Evolutionary conservation across 306 rosid species (phyloP), one percentile per base, ranked within the genome.

Genomic region (Lablab purpureus): DNA sequence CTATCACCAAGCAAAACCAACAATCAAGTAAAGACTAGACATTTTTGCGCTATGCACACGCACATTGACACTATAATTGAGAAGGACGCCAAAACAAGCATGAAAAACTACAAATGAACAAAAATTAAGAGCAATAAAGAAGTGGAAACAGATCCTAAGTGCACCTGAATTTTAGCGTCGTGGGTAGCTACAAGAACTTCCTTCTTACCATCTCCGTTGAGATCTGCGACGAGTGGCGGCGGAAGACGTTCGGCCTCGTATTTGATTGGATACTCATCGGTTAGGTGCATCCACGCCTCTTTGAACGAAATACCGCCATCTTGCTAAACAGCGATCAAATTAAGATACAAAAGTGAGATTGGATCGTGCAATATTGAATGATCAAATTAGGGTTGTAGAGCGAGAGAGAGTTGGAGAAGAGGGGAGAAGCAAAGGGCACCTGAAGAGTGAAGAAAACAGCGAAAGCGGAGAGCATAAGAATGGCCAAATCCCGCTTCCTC

Each of bases 401-500:
- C 19, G 78, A 55, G 68, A 40, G 78, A 55, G 47, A 11, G 25
- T 17, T 2, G 19, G 66, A 65, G 17, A 19, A 45, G 5, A 25
- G 15, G 65, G 64, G 14, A 13, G 36, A 11, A n/a, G 18, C 11
- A 1, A 1, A 55, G 13, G 65, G 21, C 14, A 95, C 99, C 92
- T 95, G 99, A 63, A 96, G 98, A 62, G 99, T 87, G 92, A 91
- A 96, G 89, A 96, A 96, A 80, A 96, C 90, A 55, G 99, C 99
- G 86, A 96, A 93, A 77, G 99, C 96, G 10, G 90, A 90, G 55
- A 96, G 99, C 98, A 96, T 96, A 40, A 96, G 98, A 84, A 96
- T 96, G 63, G 98, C 92, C 80, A 96, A 91, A 86, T 96, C 99
- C 52, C 99, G 98, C 91, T 96, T 96, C 94, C 99, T 96, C 99